These are phyloP conservation scores for Phtheirospermum japonicum DNA, from an alignment of 257 asterid genomes.

Conservation along the genomic window DNA sequence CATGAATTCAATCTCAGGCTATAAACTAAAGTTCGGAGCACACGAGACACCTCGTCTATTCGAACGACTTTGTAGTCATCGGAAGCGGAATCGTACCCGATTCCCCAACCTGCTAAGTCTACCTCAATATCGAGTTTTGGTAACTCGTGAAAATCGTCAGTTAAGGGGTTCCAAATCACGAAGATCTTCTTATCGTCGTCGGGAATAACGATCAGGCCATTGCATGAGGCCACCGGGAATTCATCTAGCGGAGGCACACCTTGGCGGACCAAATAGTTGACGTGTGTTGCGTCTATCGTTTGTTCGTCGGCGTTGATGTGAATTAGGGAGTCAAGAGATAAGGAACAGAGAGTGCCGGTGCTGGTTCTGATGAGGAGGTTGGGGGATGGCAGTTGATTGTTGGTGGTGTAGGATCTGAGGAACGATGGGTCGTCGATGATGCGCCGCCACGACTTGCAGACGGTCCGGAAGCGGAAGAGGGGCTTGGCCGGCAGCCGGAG, in stretches of 20 bases:
- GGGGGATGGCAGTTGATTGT: not conserved
- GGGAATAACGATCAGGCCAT: constrained; percentile 18
- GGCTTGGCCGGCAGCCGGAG: constrained; percentile 12
- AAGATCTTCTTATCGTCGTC: not conserved
- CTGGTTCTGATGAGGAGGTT: not conserved
- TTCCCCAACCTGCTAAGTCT: not conserved
- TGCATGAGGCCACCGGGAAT: constrained; percentile 11
- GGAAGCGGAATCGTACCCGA: constrained; percentile 6
- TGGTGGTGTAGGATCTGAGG: not conserved
- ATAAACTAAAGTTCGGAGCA: not conserved
- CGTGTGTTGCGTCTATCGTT: not conserved
- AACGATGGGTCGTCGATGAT: constrained; percentile 21
- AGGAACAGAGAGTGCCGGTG: not conserved
- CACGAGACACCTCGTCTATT: not conserved
- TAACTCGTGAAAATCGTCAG: constrained; percentile 5
- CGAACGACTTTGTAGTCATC: constrained; percentile 30
- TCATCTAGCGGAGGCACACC: not conserved
- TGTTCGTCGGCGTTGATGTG: not conserved
- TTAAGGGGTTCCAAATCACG: constrained; percentile 28
- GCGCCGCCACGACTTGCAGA: constrained; percentile 20
- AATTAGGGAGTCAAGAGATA: constrained; percentile 9
- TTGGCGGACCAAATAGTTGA: not conserved
- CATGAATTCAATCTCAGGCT: constrained; percentile 19
- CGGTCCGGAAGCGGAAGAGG: constrained; percentile 14
- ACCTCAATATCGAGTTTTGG: not conserved